These are phyloP conservation scores for Vigna hirtella DNA, from an alignment of 306 rosid genomes.

Conservation along the genomic window DNA sequence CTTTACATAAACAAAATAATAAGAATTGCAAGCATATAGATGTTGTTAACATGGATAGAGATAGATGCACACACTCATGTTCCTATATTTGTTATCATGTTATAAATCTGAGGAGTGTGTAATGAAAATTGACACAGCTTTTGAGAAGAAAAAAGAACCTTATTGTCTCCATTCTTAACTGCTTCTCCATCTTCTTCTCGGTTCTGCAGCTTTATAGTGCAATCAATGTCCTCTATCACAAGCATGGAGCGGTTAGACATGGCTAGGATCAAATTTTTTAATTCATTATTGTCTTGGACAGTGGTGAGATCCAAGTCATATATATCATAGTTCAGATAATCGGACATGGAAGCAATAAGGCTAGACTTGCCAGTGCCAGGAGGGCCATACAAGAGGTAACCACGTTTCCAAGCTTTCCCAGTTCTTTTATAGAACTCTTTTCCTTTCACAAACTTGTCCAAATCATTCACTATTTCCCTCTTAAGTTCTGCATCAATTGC, in stretches of 20 bases:
- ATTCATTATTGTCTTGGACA: conserved; percentile 27
- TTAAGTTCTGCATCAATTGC: conserved; percentile 53
- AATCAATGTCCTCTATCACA: conserved; percentile 66
- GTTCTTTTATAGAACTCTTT: conserved; percentile 55
- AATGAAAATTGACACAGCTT: no score
- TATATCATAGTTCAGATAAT: conserved; percentile 58
- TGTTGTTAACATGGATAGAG: no score
- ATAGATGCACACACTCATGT: no score
- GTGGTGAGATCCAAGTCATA: conserved; percentile 63
- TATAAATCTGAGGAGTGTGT: no score
- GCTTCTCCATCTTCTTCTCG: conserved; percentile 38
- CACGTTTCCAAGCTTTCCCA: conserved; percentile 68
- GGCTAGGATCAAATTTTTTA: conserved; percentile 43
- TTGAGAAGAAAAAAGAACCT: neutral
- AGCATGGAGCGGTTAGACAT: conserved; percentile 58
- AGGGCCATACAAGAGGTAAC: conserved; percentile 64
- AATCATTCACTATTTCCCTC: conserved; percentile 49
- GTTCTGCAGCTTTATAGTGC: conserved; percentile 52
- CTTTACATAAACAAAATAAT: no score
- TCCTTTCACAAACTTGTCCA: conserved; percentile 52
- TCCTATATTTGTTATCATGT: no score
- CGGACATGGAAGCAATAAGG: conserved; percentile 63
- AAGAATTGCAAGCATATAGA: no score
- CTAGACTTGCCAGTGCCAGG: conserved; percentile 71
- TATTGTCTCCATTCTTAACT: conserved; percentile 12